Evolutionary conservation across 768 basidiomycete genomes (phyloP).

Genomic region (Aureoboletus auriporus): DNA sequence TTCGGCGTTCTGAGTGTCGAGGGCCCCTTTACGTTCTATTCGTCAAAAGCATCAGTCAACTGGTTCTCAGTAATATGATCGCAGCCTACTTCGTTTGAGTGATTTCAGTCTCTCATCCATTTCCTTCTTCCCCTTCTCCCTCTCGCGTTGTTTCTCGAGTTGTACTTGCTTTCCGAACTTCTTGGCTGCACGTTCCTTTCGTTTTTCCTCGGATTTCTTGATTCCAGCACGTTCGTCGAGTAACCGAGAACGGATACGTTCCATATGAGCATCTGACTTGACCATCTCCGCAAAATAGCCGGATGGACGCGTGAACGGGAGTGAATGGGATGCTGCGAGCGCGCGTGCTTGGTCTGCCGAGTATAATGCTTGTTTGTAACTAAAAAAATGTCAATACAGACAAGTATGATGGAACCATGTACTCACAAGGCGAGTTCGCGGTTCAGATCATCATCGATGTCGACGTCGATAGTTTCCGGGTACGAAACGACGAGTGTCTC

Average conservation of each 20-base stretch:
- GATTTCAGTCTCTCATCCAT: slow-evolving; percentile 83
- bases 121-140: slow-evolving; percentile 86
- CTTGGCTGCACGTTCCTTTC: slow-evolving; percentile 90
- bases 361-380: slow-evolving; percentile 94
- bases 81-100: slow-evolving; percentile 75
- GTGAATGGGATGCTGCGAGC: slow-evolving; percentile 72
- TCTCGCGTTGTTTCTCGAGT: slow-evolving; percentile 87
- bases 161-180: slow-evolving; percentile 99
- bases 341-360: slow-evolving; percentile 69
- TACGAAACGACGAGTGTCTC: slow-evolving; percentile 74
- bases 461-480: slow-evolving; percentile 68
- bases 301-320: slow-evolving; percentile 85
- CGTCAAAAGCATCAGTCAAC: slow-evolving; percentile 2
- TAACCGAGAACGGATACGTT: slow-evolving; percentile 85
- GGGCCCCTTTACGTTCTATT: slow-evolving; percentile 78
- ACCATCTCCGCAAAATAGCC: slow-evolving; percentile 99
- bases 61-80: too few species aligned
- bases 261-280: slow-evolving; percentile 97
- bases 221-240: slow-evolving; percentile 86
- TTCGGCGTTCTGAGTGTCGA: slow-evolving; percentile 58
- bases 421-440: slow-evolving; percentile 94
- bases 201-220: slow-evolving; percentile 88
- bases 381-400: slow-evolving; percentile 29
- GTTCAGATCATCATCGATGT: slow-evolving; percentile 85
- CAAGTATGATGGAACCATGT: neutral